Conservation (phyloP, 2,329 filamentous ascomycete genomes). For the Colletotrichum chrysophilum region DNA sequence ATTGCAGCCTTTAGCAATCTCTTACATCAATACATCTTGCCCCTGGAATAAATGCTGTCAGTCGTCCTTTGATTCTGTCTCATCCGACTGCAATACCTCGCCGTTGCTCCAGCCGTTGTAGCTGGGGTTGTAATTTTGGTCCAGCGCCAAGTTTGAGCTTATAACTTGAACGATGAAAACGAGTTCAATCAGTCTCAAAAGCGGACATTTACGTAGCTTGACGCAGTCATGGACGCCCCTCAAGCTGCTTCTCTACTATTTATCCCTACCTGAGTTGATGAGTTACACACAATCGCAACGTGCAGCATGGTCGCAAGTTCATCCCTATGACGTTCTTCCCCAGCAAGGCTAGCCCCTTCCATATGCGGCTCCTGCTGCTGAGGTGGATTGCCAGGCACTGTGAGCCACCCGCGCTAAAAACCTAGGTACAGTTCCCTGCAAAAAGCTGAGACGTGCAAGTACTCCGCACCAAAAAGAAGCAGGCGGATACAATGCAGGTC, state of each 20-base stretch:
- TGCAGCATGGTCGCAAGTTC: not conserved
- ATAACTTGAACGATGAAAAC: not conserved
- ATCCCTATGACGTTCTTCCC: slow-evolving; percentile 10
- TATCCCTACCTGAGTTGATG: not conserved
- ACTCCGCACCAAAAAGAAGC: not conserved
- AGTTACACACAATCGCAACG: not conserved
- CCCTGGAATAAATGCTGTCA: not conserved
- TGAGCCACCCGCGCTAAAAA: not conserved
- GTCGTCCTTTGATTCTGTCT: not conserved
- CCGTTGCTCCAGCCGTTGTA: not conserved
- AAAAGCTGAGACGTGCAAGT: not conserved
- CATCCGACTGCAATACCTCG: not conserved
- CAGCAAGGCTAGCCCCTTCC: not conserved
- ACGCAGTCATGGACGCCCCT: not conserved
- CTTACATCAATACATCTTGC: not conserved
- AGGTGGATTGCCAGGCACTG: not conserved
- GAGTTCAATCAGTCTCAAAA: not conserved
- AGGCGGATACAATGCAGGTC: not conserved
- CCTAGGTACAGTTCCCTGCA: not conserved
- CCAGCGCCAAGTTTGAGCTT: not conserved
- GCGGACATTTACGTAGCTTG: not conserved
- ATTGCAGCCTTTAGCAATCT: not conserved
- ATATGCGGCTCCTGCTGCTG: not conserved
- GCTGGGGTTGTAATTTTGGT: not conserved
- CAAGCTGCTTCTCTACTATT: not conserved